Conservation (phyloP, 768 basidiomycete genomes). For the Stropharia rugosoannulata region DNA sequence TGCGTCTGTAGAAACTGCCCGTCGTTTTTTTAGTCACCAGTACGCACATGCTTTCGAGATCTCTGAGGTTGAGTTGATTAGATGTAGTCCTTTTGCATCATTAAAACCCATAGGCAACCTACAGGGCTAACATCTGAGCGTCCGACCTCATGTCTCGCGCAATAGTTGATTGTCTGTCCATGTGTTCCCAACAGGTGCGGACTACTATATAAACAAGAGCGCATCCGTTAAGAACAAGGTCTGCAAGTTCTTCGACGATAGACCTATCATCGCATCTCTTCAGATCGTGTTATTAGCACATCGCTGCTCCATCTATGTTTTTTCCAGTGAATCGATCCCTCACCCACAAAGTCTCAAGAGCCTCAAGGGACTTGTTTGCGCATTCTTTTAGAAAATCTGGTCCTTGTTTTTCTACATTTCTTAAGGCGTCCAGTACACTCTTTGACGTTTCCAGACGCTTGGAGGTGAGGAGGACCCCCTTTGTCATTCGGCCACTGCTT, state of each 20-base stretch:
- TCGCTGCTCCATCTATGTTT: no score
- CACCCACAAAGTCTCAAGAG: conserved; percentile 13
- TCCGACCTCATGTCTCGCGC: conserved; percentile 10
- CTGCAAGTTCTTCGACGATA: conserved; percentile 13
- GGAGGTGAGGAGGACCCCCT: background rate
- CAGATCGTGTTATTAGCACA: no score
- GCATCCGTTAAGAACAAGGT: conserved; percentile 16
- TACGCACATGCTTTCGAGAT: conserved; percentile 7
- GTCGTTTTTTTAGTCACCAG: conserved; percentile 17
- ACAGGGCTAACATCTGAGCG: conserved; percentile 14
- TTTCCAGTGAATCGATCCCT: background rate
- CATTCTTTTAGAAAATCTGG: conserved; percentile 13
- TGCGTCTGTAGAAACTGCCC: conserved; percentile 9
- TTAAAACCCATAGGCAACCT: background rate
- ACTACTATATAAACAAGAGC: conserved; percentile 19
- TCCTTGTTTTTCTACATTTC: conserved; percentile 4
- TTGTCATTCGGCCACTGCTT: background rate
- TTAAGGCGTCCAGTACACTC: conserved; percentile 12
- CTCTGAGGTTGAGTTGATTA: conserved; percentile 1
- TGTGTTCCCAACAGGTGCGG: conserved; percentile 9
- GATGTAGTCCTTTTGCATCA: background rate
- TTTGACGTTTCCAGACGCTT: background rate
- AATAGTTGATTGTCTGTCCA: background rate
- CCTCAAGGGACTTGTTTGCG: conserved; percentile 9
- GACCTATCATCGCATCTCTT: background rate